A percentile compares a stretch with the other conserved stretches of the same genome.
Conservation (phyloP, 371 early-diverging fungal species). For the Synchytrium microbalum region DNA sequence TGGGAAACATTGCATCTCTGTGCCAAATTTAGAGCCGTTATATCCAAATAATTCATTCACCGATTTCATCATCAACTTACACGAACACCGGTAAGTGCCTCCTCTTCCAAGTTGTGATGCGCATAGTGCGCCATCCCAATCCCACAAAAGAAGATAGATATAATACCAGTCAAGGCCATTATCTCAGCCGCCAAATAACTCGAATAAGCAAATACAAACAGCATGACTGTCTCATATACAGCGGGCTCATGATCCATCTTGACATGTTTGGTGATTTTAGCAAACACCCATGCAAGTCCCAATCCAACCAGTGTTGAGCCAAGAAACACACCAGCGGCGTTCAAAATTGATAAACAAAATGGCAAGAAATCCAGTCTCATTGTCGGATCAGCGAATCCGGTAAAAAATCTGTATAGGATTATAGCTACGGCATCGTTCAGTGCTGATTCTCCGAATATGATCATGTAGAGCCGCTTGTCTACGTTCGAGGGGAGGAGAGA, state of each 20-base stretch:
- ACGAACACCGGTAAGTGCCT: conserved; percentile 23
- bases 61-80: conserved; percentile 12
- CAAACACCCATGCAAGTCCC: conserved; percentile 31
- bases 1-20: too few relatives aligned
- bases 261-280: conserved; percentile 44
- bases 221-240: conserved; percentile 40
- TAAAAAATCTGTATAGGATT: conserved; percentile 47
- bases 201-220: conserved; percentile 43
- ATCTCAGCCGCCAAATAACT: conserved; percentile 42
- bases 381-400: conserved; percentile 33
- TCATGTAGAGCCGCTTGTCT: conserved; percentile 42
- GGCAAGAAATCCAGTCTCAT: conserved; percentile 24
- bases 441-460: conserved; percentile 50
- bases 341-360: conserved; percentile 34
- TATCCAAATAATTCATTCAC: too few relatives aligned
- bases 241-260: conserved; percentile 29
- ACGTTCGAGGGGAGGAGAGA: conserved; percentile 39
- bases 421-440: conserved; percentile 50
- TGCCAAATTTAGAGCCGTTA: too few relatives aligned
- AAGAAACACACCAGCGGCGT: conserved; percentile 36
- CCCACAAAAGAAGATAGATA: conserved; percentile 44
- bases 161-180: conserved; percentile 40
- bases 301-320: conserved; percentile 37
- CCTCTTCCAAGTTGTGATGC: conserved; percentile 30
- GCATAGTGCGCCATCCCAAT: conserved; percentile 48